Percentiles rank a stretch among this genome's conserved stretches.
Evolutionary conservation across 345 rosid genomes (phyloP).

Genomic region (Bruguiera gymnorhiza): DNA sequence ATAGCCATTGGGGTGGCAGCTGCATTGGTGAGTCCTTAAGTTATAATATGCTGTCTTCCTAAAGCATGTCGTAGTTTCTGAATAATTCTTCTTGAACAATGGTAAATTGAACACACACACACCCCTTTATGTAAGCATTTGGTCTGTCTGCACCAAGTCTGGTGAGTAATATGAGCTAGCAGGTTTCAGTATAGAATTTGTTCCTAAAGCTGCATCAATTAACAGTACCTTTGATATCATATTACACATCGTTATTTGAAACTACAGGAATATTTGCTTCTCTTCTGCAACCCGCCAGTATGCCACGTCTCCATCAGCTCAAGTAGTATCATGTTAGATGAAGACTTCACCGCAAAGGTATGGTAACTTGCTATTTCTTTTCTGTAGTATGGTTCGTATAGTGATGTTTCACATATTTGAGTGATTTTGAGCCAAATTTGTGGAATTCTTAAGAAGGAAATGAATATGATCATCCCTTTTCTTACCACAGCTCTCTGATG

Average conservation of each 20-base stretch:
- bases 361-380: slow-evolving; percentile 3
- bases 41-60: slow-evolving; percentile 1
- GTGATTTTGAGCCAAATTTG: too few species aligned
- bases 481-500: slow-evolving; percentile 55
- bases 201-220: not conserved
- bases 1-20: slow-evolving; percentile 90
- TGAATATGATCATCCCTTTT: slow-evolving; percentile 1
- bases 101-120: too few species aligned
- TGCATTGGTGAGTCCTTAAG: slow-evolving; percentile 63
- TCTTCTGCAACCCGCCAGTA: slow-evolving; percentile 64
- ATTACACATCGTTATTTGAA: not conserved
- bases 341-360: slow-evolving; percentile 82
- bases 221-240: too few species aligned
- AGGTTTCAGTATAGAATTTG: not conserved
- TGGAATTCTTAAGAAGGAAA: too few species aligned
- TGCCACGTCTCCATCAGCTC: slow-evolving; percentile 74
- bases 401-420: not conserved
- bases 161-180: too few species aligned
- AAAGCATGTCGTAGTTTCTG: not conserved
- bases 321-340: slow-evolving; percentile 80
- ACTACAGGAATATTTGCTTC: slow-evolving; percentile 79
- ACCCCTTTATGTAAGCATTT: too few species aligned
- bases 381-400: not conserved
- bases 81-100: not conserved
- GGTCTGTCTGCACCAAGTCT: too few species aligned